Evolutionary conservation across 495 filamentous ascomycete genomes (phyloP).

Genomic region (Talaromyces proteolyticus): DNA sequence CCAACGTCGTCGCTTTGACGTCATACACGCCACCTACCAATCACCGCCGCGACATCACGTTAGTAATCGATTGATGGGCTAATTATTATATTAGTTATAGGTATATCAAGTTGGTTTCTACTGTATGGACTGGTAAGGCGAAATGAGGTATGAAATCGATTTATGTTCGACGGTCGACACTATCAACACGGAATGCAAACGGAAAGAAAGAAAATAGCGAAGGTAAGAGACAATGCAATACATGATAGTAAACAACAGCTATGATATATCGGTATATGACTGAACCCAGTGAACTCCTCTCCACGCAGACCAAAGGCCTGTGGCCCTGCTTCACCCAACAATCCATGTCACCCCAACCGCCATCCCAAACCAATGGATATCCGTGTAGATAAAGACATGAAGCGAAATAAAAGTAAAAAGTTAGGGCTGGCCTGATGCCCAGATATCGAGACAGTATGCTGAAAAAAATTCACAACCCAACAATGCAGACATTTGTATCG

Average conservation of each 20-base stretch:
- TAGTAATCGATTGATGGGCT: no score
- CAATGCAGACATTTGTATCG: constrained; percentile 47
- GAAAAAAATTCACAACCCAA: constrained; percentile 22
- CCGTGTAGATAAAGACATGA: constrained; percentile 29
- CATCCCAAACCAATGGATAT: constrained; percentile 31
- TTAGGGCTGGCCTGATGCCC: constrained; percentile 3
- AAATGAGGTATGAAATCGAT: no score
- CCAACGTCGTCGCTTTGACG: no score
- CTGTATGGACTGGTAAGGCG: no score
- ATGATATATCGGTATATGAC: constrained; percentile 30
- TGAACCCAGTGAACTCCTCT: background rate
- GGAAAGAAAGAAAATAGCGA: constrained; percentile 6
- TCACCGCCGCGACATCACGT: no score
- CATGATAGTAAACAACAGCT: constrained; percentile 15
- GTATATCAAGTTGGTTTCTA: no score
- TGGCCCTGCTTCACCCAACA: constrained; percentile 37
- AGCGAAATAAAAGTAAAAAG: constrained; percentile 11
- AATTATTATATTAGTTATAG: no score
- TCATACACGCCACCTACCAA: no score
- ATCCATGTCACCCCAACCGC: constrained; percentile 22
- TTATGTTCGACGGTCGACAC: no score
- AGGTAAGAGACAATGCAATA: constrained; percentile 15
- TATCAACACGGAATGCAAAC: constrained; percentile 9
- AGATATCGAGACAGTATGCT: constrained; percentile 4
- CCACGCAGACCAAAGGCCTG: constrained; percentile 16